A percentile compares a stretch with the other conserved stretches of the same genome.
These are phyloP conservation scores for Aureobasidium sp. DNA, from an alignment of 2,329 filamentous ascomycete species.

Conservation along the genomic window DNA sequence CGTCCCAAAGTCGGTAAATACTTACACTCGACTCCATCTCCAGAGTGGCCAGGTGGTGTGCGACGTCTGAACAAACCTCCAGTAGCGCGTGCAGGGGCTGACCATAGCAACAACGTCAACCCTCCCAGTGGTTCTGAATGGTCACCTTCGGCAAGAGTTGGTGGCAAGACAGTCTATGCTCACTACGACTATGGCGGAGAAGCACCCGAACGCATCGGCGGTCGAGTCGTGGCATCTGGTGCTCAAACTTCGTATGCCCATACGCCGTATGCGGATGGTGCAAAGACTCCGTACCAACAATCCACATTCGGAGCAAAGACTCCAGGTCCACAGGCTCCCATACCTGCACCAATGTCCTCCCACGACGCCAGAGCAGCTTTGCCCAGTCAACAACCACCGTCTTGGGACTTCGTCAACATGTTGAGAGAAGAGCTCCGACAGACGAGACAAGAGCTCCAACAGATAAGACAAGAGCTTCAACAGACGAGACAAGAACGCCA, in stretches of 20 bases:
- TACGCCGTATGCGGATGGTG: neutral
- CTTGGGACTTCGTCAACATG: neutral
- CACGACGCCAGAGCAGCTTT: neutral
- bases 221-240: neutral
- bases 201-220: neutral
- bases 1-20: conserved; percentile 2
- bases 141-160: neutral
- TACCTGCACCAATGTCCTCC: neutral
- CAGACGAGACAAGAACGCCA: too few relatives aligned
- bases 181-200: neutral
- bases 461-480: too few relatives aligned
- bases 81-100: neutral
- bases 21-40: conserved; percentile 4
- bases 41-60: neutral
- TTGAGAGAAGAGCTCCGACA: neutral
- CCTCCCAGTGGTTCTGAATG: neutral
- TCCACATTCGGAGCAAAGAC: neutral
- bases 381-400: neutral
- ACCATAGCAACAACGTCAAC: neutral
- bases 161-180: neutral
- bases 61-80: neutral
- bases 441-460: too few relatives aligned
- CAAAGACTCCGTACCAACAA: neutral
- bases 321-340: neutral
- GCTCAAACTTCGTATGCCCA: neutral